Evolutionary conservation across 192 early-diverging fungal species (phyloP).

Genomic region (Coemansia sp.): DNA sequence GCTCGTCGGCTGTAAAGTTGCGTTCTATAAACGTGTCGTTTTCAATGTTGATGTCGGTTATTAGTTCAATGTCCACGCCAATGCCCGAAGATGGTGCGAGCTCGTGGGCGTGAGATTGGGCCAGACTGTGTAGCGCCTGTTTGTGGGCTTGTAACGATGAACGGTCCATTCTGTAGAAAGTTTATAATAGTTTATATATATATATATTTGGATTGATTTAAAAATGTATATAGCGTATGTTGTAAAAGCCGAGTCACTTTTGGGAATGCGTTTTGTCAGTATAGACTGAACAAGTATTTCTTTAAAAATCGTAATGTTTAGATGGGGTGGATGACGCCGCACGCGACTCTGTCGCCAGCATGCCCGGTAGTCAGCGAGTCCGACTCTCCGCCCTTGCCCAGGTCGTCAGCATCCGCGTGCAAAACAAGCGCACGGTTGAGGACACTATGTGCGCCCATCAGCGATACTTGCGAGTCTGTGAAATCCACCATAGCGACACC

Average conservation of each 20-base stretch:
- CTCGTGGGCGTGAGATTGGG: slow-evolving; percentile 16
- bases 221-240: background rate
- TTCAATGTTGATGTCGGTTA: slow-evolving; percentile 74
- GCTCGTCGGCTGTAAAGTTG: slow-evolving; percentile 85
- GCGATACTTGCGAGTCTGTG: slow-evolving; percentile 61
- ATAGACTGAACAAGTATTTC: no score
- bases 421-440: slow-evolving; percentile 83
- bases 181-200: background rate
- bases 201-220: background rate
- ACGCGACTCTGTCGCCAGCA: slow-evolving; percentile 79
- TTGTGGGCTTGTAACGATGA: slow-evolving; percentile 14
- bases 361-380: slow-evolving; percentile 79
- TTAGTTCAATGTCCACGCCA: slow-evolving; percentile 88
- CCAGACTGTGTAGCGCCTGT: slow-evolving; percentile 18
- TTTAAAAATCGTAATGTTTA: no score
- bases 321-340: slow-evolving; percentile 79
- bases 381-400: slow-evolving; percentile 70
- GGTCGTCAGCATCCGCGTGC: slow-evolving; percentile 81
- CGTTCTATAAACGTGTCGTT: slow-evolving; percentile 85
- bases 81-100: slow-evolving; percentile 47
- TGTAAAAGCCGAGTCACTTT: background rate
- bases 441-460: slow-evolving; percentile 70
- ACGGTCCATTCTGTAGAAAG: slow-evolving; percentile 7
- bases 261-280: background rate
- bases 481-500: slow-evolving; percentile 59